phyloP scores from a whole-genome alignment of 1,284 basidiomycete species.

The Fomitopsis schrenkii region DNA sequence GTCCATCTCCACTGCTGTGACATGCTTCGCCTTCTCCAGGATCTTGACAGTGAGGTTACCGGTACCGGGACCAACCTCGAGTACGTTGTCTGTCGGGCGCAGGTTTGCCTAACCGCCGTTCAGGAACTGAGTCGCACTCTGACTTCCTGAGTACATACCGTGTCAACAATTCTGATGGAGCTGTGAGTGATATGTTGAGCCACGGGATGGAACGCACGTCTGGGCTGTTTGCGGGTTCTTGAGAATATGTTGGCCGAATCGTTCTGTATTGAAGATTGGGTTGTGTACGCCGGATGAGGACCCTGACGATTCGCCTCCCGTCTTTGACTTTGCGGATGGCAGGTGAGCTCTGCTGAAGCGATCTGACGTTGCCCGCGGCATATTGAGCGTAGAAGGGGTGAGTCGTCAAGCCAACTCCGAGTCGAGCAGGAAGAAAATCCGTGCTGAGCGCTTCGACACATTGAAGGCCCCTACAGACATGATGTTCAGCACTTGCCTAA shows the following conservation, averaged over 20 bases:
- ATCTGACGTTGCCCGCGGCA: constrained; percentile 91
- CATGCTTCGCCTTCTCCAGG: constrained; percentile 89
- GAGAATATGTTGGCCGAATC: constrained; percentile 96
- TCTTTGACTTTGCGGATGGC: constrained; percentile 60
- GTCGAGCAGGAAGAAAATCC: not conserved
- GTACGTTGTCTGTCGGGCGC: constrained; percentile 91
- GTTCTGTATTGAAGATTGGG: constrained; percentile 90
- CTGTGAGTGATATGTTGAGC: constrained; percentile 8
- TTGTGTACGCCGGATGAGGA: constrained; percentile 55
- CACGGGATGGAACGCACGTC: constrained; percentile 52
- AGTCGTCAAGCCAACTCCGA: not conserved
- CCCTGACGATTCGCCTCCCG: constrained; percentile 39
- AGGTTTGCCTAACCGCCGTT: constrained; percentile 70
- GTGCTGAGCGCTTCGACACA: no score
- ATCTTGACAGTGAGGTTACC: constrained; percentile 96
- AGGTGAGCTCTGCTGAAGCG: constrained; percentile 77
- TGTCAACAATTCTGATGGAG: constrained; percentile 70
- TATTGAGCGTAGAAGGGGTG: constrained; percentile 26
- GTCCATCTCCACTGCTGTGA: constrained; percentile 97
- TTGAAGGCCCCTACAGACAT: no score
- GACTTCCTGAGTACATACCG: constrained; percentile 34
- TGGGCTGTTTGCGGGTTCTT: constrained; percentile 92
- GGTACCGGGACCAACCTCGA: constrained; percentile 98
- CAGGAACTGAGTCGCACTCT: not conserved
- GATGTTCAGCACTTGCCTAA: no score